A percentile compares a stretch with the other conserved stretches of the same genome.
phyloP scores from a whole-genome alignment of 768 basidiomycete species.

The Russula sp. region DNA sequence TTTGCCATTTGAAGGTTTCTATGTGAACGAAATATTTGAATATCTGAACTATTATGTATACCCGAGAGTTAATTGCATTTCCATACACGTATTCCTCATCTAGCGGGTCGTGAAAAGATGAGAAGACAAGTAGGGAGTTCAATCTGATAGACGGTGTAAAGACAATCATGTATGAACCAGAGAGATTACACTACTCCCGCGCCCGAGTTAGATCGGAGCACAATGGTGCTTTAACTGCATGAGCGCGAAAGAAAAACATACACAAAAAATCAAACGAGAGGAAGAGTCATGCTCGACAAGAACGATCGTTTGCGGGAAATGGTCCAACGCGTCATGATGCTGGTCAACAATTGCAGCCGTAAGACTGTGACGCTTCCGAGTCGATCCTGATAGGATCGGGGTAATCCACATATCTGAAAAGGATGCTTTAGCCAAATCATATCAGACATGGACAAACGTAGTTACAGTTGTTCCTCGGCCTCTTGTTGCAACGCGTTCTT shows the following conservation, averaged over 20 bases:
- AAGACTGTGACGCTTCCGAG: slow-evolving; percentile 85
- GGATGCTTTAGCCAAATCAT: slow-evolving; percentile 26
- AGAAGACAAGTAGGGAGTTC: slow-evolving; percentile 10
- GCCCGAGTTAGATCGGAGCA: slow-evolving; percentile 20
- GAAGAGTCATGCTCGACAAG: slow-evolving; percentile 15
- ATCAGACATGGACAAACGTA: slow-evolving; percentile 28
- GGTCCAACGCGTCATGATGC: slow-evolving; percentile 8
- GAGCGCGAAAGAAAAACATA: slow-evolving; percentile 28
- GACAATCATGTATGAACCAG: slow-evolving; percentile 23
- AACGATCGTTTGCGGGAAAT: slow-evolving; percentile 8
- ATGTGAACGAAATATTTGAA: neutral
- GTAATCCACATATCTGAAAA: slow-evolving; percentile 88
- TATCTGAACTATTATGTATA: slow-evolving; percentile 8
- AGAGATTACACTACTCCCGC: slow-evolving; percentile 24
- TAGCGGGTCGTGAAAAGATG: slow-evolving; percentile 8
- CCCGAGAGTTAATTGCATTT: neutral
- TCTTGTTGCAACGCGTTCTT: slow-evolving; percentile 99
- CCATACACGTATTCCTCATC: slow-evolving; percentile 14
- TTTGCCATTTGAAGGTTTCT: neutral
- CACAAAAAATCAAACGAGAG: slow-evolving; percentile 26
- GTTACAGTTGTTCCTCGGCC: slow-evolving; percentile 91
- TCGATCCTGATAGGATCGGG: slow-evolving; percentile 98
- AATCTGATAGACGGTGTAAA: slow-evolving; percentile 15
- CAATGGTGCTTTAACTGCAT: slow-evolving; percentile 15
- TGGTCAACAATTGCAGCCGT: slow-evolving; percentile 83